Conservation (phyloP, 2,329 filamentous ascomycete species). For the Xylariaceae sp. region DNA sequence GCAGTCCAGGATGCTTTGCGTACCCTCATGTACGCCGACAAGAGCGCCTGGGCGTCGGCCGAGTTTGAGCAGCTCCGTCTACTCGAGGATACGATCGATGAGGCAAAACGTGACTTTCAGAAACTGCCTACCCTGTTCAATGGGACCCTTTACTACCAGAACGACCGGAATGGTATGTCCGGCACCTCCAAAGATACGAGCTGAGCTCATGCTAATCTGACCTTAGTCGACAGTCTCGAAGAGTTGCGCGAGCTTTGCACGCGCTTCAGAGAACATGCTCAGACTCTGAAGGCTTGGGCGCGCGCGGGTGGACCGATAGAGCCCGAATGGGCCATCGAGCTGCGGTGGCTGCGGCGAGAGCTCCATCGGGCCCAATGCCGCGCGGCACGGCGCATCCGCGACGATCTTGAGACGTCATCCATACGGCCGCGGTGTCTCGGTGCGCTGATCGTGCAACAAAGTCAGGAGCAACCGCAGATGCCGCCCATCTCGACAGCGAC, state of each 20-base stretch:
- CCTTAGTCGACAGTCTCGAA: constrained; percentile 45
- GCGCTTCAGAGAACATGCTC: constrained; percentile 43
- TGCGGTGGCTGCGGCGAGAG: constrained; percentile 41
- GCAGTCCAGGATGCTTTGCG: constrained; percentile 48
- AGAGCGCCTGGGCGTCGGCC: constrained; percentile 52
- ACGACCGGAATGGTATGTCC: constrained; percentile 48
- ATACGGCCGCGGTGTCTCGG: constrained; percentile 47
- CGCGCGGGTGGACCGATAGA: constrained; percentile 50
- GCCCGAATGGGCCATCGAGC: constrained; percentile 51
- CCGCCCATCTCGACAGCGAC: constrained; percentile 3
- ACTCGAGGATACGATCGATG: constrained; percentile 50
- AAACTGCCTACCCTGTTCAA: constrained; percentile 50
- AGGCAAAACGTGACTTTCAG: constrained; percentile 57
- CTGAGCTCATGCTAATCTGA: constrained; percentile 9
- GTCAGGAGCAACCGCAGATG: no score
- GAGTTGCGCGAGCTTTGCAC: constrained; percentile 43
- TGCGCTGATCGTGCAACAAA: constrained; percentile 48
- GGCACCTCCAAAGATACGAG: no score
- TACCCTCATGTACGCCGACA: constrained; percentile 52
- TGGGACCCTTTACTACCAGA: constrained; percentile 53
- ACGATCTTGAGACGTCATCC: constrained; percentile 37
- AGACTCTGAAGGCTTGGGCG: constrained; percentile 50
- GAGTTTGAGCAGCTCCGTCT: constrained; percentile 55
- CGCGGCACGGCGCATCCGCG: constrained; percentile 50
- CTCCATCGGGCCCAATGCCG: constrained; percentile 55